Percentiles rank a stretch among this genome's conserved stretches.
Conservation (phyloP, 2,329 filamentous ascomycete species). For the Claviceps spartinae region DNA sequence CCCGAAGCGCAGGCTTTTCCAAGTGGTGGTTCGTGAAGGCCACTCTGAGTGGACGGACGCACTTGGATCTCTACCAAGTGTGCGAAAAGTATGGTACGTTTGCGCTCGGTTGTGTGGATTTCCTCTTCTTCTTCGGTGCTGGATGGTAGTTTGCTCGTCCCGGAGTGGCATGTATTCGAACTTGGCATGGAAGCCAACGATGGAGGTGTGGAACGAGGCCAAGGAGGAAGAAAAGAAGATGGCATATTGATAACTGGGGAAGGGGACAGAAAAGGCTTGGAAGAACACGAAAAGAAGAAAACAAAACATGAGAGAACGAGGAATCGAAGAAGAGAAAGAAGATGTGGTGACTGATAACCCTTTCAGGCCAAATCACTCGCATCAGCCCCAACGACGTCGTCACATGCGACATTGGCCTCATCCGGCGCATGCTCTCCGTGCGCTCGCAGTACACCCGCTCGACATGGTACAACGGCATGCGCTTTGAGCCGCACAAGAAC, state of each 20-base stretch:
- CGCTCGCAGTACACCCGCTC: constrained; percentile 22
- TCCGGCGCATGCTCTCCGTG: constrained; percentile 26
- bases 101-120: background rate
- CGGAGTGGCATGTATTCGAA: too few relatives aligned
- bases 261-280: too few relatives aligned
- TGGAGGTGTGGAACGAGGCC: too few relatives aligned
- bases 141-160: too few relatives aligned
- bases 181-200: too few relatives aligned
- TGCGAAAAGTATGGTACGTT: constrained; percentile 21
- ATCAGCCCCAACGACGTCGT: constrained; percentile 31
- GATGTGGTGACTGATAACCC: background rate
- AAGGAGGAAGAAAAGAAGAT: too few relatives aligned
- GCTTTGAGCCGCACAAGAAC: constrained; percentile 35
- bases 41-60: constrained; percentile 18
- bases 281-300: too few relatives aligned
- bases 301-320: background rate
- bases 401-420: constrained; percentile 30
- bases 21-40: constrained; percentile 24
- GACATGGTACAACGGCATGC: constrained; percentile 33
- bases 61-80: constrained; percentile 23
- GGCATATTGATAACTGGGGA: too few relatives aligned
- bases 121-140: too few relatives aligned
- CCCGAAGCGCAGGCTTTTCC: constrained; percentile 23
- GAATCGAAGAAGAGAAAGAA: background rate
- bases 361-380: constrained; percentile 16